Percentiles rank a stretch among this genome's conserved stretches.
Evolutionary conservation across 225 moss, liverwort and hornwort genomes (phyloP).

Genomic region (Anthoceros angustus): DNA sequence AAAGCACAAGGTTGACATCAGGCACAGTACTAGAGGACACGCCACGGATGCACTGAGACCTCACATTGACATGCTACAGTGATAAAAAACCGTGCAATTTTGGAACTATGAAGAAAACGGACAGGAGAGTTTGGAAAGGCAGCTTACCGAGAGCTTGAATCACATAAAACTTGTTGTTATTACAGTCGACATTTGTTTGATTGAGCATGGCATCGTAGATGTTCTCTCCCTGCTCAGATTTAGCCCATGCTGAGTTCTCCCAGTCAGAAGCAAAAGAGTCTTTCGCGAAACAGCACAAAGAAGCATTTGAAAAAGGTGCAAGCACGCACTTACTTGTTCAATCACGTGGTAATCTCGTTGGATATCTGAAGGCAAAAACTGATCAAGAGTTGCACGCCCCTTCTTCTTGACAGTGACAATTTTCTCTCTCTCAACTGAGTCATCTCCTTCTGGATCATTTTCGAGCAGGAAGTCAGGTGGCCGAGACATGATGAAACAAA

Average conservation of each 20-base stretch:
- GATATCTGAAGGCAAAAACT: slow-evolving; percentile 37
- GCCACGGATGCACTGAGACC: no score
- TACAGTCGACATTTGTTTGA: slow-evolving; percentile 78
- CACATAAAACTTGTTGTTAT: slow-evolving; percentile 92
- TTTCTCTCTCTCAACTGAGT: slow-evolving; percentile 21
- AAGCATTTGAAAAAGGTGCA: not conserved
- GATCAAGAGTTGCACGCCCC: slow-evolving; percentile 75
- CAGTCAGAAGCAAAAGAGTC: not conserved
- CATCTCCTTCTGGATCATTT: slow-evolving; percentile 4
- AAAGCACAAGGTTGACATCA: no score
- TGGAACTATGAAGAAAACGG: no score
- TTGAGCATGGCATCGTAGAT: slow-evolving; percentile 89
- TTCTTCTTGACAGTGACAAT: slow-evolving; percentile 59
- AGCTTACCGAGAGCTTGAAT: slow-evolving; percentile 67
- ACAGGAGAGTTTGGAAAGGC: no score
- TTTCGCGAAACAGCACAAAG: not conserved
- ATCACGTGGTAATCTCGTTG: slow-evolving; percentile 35
- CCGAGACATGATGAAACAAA: no score
- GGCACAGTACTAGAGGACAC: no score
- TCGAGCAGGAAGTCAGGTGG: no score
- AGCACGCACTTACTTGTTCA: slow-evolving; percentile 13
- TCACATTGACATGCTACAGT: no score
- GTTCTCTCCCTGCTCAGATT: slow-evolving; percentile 22
- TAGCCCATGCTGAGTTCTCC: not conserved
- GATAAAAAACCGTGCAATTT: no score